Evolutionary conservation across 495 filamentous ascomycete species (phyloP), one percentile per base, ranked within the genome.

Genomic region (Jackrogersella multiformis): DNA sequence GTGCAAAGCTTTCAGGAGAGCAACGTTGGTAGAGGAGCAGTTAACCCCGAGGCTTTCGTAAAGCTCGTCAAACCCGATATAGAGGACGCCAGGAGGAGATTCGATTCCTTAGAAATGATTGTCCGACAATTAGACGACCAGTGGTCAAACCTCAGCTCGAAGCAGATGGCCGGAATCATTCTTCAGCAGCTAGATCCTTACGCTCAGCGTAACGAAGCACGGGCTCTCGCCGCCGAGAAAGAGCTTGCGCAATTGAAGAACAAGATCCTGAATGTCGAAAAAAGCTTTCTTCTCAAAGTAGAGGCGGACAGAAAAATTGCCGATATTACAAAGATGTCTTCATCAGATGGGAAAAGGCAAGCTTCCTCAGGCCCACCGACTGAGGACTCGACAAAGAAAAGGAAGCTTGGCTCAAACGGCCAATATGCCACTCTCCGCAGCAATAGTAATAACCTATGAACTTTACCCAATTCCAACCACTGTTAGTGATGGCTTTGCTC

Each of bases 61-160:
- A 38, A 36, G 9, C 23, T 9, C 0, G 6, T 62, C 18, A 66
- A 35, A 23, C 13, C 57, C 0, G 48, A 65, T 13, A n/a, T 70
- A 5, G 57, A 64, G 2, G 58, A 71, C 0, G 38, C 36, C 23
- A 59, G 39, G 20, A 58, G 26, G 26, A 67, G 56, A 39, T 10
- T 73, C 4, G 49, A 48, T 5, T 49, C 61, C 0, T 21, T 73
- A 7, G 70, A 73, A 5, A 20, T 64, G 15, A 13, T 41, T 28
- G 20, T 69, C 10, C 28, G 56, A 57, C 24, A 48, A 0, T 21
- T 75, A 18, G 64, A 75, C n/a, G 23, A 2, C 1, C 70, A 71
- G 18, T 73, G 62, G 61, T 52, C 68, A 12, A 73, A 73, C 18
- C 9, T 73, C 9, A 67, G 44, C 24, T 66, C 73, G 4, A 73